phyloP scores from a whole-genome alignment of 305 asterid genomes.

The Fraxinus sp. region DNA sequence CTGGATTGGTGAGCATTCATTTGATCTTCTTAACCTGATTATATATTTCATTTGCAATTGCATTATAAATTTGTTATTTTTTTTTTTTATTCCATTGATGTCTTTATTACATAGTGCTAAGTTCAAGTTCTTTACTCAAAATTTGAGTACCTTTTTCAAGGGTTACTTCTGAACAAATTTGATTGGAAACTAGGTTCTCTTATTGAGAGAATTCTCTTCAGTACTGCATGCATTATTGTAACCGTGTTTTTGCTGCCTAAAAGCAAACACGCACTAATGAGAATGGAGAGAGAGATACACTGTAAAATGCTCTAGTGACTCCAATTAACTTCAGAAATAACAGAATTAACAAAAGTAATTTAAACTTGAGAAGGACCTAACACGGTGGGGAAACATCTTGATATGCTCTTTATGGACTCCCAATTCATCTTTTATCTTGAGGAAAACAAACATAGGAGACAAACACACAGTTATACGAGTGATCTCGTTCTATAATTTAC shows the following conservation, averaged over 20 bases:
- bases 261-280: neutral
- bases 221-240: neutral
- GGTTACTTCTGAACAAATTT: conserved; percentile 8
- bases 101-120: neutral
- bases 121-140: neutral
- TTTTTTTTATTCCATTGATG: neutral
- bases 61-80: neutral
- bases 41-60: conserved; percentile 1
- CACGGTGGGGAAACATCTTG: neutral
- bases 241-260: neutral
- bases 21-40: conserved; percentile 19
- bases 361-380: neutral
- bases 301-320: neutral
- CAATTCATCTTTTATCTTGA: neutral
- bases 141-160: conserved; percentile 8
- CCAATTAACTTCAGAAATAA: neutral
- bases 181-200: conserved; percentile 15
- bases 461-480: neutral
- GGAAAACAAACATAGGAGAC: neutral
- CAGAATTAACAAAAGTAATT: neutral
- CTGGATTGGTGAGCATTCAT: conserved; percentile 78
- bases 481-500: neutral
- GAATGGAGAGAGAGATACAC: neutral
- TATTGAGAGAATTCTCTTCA: neutral
- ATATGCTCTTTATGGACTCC: conserved; percentile 2